A percentile compares a stretch with the other conserved stretches of the same genome.
Conservation (phyloP, 2,329 filamentous ascomycete species). For the Dryadomyces sulphureus region DNA sequence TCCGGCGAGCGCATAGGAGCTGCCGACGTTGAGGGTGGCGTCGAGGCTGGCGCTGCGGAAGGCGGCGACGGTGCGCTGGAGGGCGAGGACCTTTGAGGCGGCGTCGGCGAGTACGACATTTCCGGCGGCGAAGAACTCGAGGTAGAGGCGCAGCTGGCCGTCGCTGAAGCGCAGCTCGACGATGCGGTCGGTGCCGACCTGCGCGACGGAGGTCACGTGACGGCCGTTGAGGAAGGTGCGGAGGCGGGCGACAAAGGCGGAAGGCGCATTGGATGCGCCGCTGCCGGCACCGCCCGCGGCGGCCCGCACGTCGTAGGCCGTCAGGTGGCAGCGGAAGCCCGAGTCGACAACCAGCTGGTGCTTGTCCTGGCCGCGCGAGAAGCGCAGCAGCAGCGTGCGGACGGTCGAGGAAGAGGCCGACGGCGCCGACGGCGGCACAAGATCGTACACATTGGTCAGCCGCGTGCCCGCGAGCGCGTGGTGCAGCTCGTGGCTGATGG, state of each 20-base stretch:
- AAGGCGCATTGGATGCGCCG: conserved; percentile 40
- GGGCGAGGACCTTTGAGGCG: conserved; percentile 65
- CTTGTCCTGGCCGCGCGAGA: conserved; percentile 77
- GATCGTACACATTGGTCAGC: conserved; percentile 87
- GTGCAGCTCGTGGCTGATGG: conserved; percentile 88
- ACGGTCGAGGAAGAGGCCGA: conserved; percentile 25
- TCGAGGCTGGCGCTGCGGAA: conserved; percentile 12
- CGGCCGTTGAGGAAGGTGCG: conserved; percentile 82
- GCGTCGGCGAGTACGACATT: conserved; percentile 88
- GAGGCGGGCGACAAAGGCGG: conserved; percentile 68
- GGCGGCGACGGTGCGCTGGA: conserved; percentile 40
- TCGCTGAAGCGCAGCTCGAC: conserved; percentile 89
- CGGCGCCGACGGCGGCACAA: conserved; percentile 23
- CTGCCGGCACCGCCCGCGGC: conserved; percentile 12
- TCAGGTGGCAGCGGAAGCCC: conserved; percentile 90
- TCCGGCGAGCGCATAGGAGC: conserved; percentile 42
- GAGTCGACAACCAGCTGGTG: conserved; percentile 88
- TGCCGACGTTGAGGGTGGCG: conserved; percentile 11
- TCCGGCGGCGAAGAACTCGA: conserved; percentile 91
- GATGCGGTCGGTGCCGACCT: conserved; percentile 86
- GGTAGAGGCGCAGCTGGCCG: conserved; percentile 70
- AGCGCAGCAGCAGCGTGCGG: conserved; percentile 89
- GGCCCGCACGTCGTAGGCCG: conserved; percentile 65
- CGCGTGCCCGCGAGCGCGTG: conserved; percentile 61
- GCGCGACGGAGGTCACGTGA: conserved; percentile 62